Evolutionary conservation across 2,329 filamentous ascomycete species (phyloP).

Genomic region (Penicillium italicum): DNA sequence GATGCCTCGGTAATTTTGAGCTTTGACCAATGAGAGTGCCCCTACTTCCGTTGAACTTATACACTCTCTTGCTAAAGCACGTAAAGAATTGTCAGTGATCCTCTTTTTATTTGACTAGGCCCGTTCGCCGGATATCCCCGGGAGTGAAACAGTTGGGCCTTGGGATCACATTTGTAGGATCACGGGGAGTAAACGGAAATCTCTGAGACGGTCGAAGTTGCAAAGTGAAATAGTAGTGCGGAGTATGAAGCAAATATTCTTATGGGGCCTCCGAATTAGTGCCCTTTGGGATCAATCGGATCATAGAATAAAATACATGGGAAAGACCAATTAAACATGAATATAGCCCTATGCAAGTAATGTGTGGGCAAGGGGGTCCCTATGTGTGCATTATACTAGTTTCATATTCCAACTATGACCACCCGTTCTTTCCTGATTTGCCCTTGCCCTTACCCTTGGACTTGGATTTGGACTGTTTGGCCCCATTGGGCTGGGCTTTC

Average conservation of each 20-base stretch:
- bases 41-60: not conserved
- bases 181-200: not conserved
- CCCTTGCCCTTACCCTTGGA: conserved; percentile 7
- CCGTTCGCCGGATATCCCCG: not conserved
- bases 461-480: conserved; percentile 5
- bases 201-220: not conserved
- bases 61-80: too few species aligned
- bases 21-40: conserved; percentile 9
- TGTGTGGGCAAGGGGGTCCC: not conserved
- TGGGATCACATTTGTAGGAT: not conserved
- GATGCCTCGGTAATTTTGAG: conserved; percentile 19
- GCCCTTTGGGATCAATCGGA: not conserved
- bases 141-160: not conserved
- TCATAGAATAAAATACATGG: not conserved
- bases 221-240: not conserved
- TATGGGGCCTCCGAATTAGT: not conserved
- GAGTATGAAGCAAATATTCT: not conserved
- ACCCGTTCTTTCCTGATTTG: conserved; percentile 2
- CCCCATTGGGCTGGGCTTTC: not conserved
- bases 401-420: not conserved
- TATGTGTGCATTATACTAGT: not conserved
- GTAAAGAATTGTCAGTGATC: not conserved
- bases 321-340: not conserved
- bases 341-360: not conserved
- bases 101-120: not conserved